Base-by-base conservation (phyloP, 2,329 filamentous ascomycete species). In the Aspergillus piperis region DNA sequence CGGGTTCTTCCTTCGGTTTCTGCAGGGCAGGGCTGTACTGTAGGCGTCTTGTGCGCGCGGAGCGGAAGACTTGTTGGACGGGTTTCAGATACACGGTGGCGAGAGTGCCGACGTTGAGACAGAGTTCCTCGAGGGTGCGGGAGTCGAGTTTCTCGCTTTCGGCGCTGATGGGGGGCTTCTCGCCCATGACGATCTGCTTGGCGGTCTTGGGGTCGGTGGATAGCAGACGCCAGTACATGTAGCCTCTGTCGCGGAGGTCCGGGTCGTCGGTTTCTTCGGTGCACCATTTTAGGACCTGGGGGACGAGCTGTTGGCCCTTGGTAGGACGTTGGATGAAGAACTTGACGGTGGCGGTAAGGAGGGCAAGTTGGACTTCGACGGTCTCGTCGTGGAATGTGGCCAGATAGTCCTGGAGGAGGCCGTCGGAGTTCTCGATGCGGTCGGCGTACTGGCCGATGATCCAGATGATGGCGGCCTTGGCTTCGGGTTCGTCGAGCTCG, bases 201-300 rank as follows among this genome's bases (percentile, higher is more conserved):
- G 95, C 95, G 0, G 90, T 87, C 53, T 89, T 88, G 68, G 96
- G 94, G 74, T 97, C 93, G 0, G 92, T 96, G 1, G 92, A 96
- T 1, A 99, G 84, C 13, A 99, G 84, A 4, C 95, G 91, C 95
- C 95, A 99, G 82, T 99, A 99, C 93, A 99, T 98, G 81, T 97
- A 99, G 0, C 95, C 95, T 69, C 95, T 84, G 75, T 99, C 95
- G 64, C 95, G 88, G 27, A 99, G 86, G 77, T 99, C 95, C 0
- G 95, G 95, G 76, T 99, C 97, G 73, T 99, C 95, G n/a, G 94
- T 98, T 75, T 98, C 95, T 75, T 98, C 95, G 0, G 95, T 99
- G 4, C 95, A 96, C 94, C 95, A 98, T 77, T 98, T 98, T 54
- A 99, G 82, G 2, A 98, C 94, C 71, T 92, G 92, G 0, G 94